A percentile compares a stretch with the other conserved stretches of the same genome.
Conservation (phyloP, 2,329 filamentous ascomycete genomes). For the Venturia asperata region DNA sequence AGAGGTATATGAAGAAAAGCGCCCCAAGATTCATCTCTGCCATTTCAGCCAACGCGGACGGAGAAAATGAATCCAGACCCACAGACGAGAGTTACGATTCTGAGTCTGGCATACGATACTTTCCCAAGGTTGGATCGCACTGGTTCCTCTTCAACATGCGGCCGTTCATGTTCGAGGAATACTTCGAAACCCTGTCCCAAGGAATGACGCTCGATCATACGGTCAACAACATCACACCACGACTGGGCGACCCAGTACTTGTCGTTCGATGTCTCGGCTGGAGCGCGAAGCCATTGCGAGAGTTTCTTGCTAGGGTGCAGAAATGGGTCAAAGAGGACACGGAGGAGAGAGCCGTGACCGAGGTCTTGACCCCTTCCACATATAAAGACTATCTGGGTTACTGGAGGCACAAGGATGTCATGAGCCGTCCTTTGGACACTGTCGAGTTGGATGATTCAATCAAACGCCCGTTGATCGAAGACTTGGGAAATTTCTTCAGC, state of each 20-base stretch:
- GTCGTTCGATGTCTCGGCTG: constrained; percentile 13
- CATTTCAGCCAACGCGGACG: not conserved
- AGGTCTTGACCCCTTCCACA: not conserved
- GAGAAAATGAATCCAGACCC: not conserved
- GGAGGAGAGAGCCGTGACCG: not conserved
- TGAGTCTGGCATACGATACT: not conserved
- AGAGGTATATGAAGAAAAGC: constrained; percentile 6
- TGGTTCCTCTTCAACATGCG: not conserved
- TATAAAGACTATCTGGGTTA: not conserved
- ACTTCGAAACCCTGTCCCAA: not conserved
- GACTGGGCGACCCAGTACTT: not conserved
- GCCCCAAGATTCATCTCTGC: constrained; percentile 9
- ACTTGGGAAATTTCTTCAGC: constrained; percentile 41
- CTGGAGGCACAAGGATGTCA: constrained; percentile 1
- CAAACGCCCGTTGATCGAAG: constrained; percentile 12
- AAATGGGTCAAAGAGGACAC: not conserved
- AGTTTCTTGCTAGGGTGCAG: not conserved
- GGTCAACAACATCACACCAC: not conserved
- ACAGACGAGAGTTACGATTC: constrained; percentile 1
- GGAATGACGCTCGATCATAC: not conserved
- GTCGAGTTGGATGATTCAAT: constrained; percentile 8
- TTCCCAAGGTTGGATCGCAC: not conserved
- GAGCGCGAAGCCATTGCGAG: constrained; percentile 7
- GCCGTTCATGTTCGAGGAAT: constrained; percentile 9
- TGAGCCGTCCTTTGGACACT: constrained; percentile 1